Conservation (phyloP, 1,284 basidiomycete genomes). For the Moniliophthora roreri region DNA sequence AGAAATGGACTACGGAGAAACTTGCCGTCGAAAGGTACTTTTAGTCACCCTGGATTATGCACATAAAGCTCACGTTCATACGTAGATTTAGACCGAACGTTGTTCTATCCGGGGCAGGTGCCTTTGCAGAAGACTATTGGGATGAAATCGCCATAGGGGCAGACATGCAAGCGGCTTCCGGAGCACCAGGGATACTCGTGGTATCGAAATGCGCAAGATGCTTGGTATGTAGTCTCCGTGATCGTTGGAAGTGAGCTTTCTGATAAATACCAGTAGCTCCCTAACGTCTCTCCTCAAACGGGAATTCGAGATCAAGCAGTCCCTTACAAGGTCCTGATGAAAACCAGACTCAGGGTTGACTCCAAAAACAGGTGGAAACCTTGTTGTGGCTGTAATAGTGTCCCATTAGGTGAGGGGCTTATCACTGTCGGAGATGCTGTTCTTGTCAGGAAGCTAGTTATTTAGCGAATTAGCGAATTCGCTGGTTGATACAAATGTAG, state of each 20-base stretch:
- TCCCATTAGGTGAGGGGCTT: conserved; percentile 46
- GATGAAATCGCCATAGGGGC: conserved; percentile 53
- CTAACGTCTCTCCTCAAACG: conserved; percentile 65
- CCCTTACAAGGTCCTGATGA: conserved; percentile 71
- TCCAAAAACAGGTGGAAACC: conserved; percentile 45
- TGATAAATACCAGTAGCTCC: conserved; percentile 46
- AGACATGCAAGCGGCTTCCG: conserved; percentile 18
- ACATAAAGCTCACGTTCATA: no score
- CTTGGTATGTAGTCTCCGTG: conserved; percentile 47
- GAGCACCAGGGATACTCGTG: conserved; percentile 45
- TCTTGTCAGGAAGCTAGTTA: conserved; percentile 41
- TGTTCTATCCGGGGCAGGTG: conserved; percentile 55
- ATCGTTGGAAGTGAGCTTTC: conserved; percentile 5
- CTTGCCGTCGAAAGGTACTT: conserved; percentile 60
- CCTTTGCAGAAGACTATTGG: conserved; percentile 53
- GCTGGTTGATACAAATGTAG: conserved; percentile 22
- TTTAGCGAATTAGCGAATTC: no score
- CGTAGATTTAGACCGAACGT: conserved; percentile 78
- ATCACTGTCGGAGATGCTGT: conserved; percentile 60
- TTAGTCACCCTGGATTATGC: no score
- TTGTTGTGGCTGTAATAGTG: conserved; percentile 64
- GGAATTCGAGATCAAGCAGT: conserved; percentile 70
- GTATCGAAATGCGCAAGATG: conserved; percentile 71
- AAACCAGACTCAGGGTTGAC: conserved; percentile 61
- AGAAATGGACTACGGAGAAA: conserved; percentile 53